Evolutionary conservation across 495 filamentous ascomycete species (phyloP), one percentile per base, ranked within the genome.

Genomic region (Aspergillus coremiiformis): DNA sequence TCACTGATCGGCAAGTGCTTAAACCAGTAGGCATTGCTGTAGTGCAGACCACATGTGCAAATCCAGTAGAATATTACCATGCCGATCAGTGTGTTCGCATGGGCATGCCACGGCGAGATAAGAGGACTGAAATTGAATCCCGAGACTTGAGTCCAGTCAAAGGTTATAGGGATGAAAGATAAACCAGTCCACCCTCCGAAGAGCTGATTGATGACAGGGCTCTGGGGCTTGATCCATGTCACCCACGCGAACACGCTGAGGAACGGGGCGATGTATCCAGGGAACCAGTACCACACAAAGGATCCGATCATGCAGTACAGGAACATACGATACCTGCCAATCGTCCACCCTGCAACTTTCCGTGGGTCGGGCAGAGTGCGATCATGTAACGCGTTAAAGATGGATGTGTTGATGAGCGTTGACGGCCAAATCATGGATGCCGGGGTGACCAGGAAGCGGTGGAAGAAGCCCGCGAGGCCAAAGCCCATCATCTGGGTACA

Each of bases 351-450:
- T 43, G 80, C 77, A 1, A 79, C 73, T 58, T 74, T 74, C 32
- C 64, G 45, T 0, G 83, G 78, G 52, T 86, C 79, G 2, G 81
- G 73, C 42, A 65, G 69, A 9, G 72, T 72, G 55, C 79, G 77
- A 53, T 88, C 85, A 54, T 90, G 85, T 60, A 89, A 82, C 14
- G 83, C 83, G 43, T 80, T 79, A 70, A 90, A 84, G 8, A 90
- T 67, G 5, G 84, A 72, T 0, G 81, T 75, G 17, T 78, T 79
- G 54, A 84, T 81, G 17, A 90, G 69, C 42, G 75, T 84, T 1
- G 71, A 72, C 0, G 86, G 85, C 84, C 85, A 90, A 54, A 90
- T 87, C 83, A 89, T 87, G 8, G 84, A 78, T 3, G 84, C 82
- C 5, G 81, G 49, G 15, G 47, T 44, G 32, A 89, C 84, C 37